These are phyloP conservation scores for Suillus fuscotomentosus DNA, from an alignment of 768 basidiomycete species.

Conservation along the genomic window DNA sequence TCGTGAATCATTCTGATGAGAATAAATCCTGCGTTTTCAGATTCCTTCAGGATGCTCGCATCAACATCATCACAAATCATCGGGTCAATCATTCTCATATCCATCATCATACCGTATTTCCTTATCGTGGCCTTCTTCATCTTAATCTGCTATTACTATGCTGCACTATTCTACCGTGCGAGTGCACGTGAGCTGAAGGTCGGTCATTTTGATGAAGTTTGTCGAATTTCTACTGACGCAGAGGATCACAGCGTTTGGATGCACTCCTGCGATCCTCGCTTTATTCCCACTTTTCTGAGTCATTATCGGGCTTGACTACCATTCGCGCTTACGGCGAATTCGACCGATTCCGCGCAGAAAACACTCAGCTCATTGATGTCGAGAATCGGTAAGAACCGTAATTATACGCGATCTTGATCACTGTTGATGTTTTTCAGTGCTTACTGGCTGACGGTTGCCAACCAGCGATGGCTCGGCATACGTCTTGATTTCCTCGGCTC, in stretches of 20 bases:
- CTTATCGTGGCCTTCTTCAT: conserved; percentile 69
- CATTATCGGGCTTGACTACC: conserved; percentile 80
- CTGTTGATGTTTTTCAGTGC: conserved; percentile 42
- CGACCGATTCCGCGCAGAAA: conserved; percentile 73
- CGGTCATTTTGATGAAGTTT: conserved; percentile 9
- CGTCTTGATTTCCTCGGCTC: conserved; percentile 85
- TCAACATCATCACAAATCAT: conserved; percentile 62
- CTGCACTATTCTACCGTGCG: conserved; percentile 79
- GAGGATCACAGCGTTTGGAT: conserved; percentile 40
- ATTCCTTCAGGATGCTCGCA: conserved; percentile 73
- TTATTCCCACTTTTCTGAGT: conserved; percentile 49
- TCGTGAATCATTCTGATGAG: neutral
- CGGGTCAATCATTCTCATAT: conserved; percentile 77
- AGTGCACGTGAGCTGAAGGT: conserved; percentile 88
- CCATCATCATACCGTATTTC: conserved; percentile 82
- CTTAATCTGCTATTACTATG: conserved; percentile 59
- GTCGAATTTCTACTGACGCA: neutral
- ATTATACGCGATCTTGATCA: conserved; percentile 19
- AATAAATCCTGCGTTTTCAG: conserved; percentile 26
- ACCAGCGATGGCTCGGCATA: conserved; percentile 89
- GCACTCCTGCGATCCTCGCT: conserved; percentile 42
- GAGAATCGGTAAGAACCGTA: conserved; percentile 64
- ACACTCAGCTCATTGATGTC: conserved; percentile 70
- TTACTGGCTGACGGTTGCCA: conserved; percentile 83
- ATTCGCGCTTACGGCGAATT: conserved; percentile 86